Evolutionary conservation across 2,329 filamentous ascomycete species (phyloP), one percentile per base, ranked within the genome.

Genomic region (Alternaria brassicae): DNA sequence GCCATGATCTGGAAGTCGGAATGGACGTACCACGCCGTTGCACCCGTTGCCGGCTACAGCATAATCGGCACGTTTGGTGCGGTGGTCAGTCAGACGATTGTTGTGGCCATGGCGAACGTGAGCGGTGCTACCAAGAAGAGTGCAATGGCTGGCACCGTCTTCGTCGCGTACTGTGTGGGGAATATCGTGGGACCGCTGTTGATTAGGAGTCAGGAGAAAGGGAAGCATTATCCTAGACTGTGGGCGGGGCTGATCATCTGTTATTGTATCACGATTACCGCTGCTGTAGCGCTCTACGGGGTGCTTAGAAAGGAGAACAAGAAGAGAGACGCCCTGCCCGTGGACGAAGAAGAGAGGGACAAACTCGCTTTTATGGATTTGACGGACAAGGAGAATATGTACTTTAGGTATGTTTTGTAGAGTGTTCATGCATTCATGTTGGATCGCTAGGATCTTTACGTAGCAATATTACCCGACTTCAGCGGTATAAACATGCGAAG

Each of bases 41-140:
- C 85, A 0, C 90, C 90, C 0, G 87, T 93, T 0, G 84, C 86
- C 0, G 90, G 90, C 0, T 93, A 92, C 72, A 86, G 87, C 0
- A 83, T 93, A 34, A 89, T 89, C 2, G 90, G 90, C 0, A 90
- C 89, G 64, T 92, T 92, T 63, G 89, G 89, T 0, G 87, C 86
- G 0, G 89, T 91, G 0, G 89, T 91, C 0, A 88, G 86, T 41
- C 79, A 86, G n/a, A 83, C 84, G 3, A 85, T 88, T 40, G 81
- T 81, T 0, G 70, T 87, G 3, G 85, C 84, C 0, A 86, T 86
- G 81, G 85, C 86, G 10, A 93, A 93, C 64, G 89, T 92, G 0
- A 89, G 90, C 0, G 90, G 91, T 15, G 85, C 90, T 23, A 92
- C 90, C 0, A 93, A 93, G 79, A 92, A 92, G 81, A 90, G 87